Conservation (phyloP, 139 green algal genomes). For the Chlorella sp. region DNA sequence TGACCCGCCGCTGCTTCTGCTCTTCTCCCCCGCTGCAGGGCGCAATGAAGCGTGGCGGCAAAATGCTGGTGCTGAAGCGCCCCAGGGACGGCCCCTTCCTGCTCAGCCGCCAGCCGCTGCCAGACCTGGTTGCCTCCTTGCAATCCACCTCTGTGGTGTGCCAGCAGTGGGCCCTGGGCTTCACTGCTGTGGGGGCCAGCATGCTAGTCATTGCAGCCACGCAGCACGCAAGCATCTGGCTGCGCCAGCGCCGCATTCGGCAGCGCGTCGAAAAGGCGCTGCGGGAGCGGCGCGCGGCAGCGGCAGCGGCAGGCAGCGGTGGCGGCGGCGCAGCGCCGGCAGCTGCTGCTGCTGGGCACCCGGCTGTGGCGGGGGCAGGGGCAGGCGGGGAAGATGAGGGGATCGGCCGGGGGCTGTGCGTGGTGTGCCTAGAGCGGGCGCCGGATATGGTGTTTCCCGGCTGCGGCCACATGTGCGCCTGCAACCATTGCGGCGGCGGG, state of each 20-base stretch:
- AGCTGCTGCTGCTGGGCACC: neutral
- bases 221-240: neutral
- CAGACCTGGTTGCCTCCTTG: conserved; percentile 38
- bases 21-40: neutral
- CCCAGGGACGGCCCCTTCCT: conserved; percentile 27
- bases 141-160: neutral
- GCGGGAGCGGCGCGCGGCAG: conserved; percentile 5
- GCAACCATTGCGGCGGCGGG: conserved; percentile 37
- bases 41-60: conserved; percentile 26
- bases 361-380: neutral
- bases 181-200: conserved; percentile 17
- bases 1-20: neutral
- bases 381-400: neutral
- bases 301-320: neutral
- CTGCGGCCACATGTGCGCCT: conserved; percentile 67
- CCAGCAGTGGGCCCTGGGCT: neutral
- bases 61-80: conserved; percentile 20
- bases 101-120: conserved; percentile 25
- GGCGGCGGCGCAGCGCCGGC: neutral
- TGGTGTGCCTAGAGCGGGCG: conserved; percentile 49
- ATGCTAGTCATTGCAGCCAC: conserved; percentile 31
- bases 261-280: conserved; percentile 14
- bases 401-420: conserved; percentile 39
- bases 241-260: neutral
- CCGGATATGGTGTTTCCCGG: conserved; percentile 50